Base-by-base conservation (phyloP, 2,329 filamentous ascomycete genomes). In the Rachicladosporium sp. region DNA sequence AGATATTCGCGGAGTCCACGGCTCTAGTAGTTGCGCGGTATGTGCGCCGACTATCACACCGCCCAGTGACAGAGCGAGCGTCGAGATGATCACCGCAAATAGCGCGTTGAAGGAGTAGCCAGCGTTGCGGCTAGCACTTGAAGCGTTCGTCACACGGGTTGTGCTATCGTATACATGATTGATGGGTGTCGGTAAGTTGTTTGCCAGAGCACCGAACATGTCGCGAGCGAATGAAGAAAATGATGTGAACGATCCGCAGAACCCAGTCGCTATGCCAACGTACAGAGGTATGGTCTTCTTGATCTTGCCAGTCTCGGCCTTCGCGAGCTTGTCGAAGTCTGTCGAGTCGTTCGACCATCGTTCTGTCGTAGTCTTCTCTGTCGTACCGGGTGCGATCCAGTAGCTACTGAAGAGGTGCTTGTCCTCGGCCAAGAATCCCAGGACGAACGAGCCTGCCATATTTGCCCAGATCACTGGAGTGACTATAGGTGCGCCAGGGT, bases 271-370 rank as follows among this genome's bases (percentile, higher is more conserved):
- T 4, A 95, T 73, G 37, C 83, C 88, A 43, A 93, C 81, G 55
- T 93, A 94, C 0, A 94, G 68, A 0, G 89, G 88, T 21, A 93
- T 82, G 0, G 82, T 83, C 65, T 93, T 93, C 57, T 94, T 94
- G 21, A 58, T 69, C 53, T 79, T 66, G 5, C 44, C 47, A 34
- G 65, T 58, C 5, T 56, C 50, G 1, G 53, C 54, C 41, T 55
- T 58, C n/a, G 48, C 44, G 6, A 38, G 40, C 30, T 65, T 65
- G 21, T 42, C 23, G 11, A 12, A 13, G 35, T 13, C 29, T 6
- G 19, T 10, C 10, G 10, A n/a, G 3, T 32, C 3, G 3, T 32
- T 32, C 30, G 30, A 32, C 12, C 10, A n/a, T 32, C 30, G 30
- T 10, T 19, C 56, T 59, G 4, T 59, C 58, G 29, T 61, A 41